Evolutionary conservation across 345 rosid genomes (phyloP).

Genomic region (Melastoma malabathricum): DNA sequence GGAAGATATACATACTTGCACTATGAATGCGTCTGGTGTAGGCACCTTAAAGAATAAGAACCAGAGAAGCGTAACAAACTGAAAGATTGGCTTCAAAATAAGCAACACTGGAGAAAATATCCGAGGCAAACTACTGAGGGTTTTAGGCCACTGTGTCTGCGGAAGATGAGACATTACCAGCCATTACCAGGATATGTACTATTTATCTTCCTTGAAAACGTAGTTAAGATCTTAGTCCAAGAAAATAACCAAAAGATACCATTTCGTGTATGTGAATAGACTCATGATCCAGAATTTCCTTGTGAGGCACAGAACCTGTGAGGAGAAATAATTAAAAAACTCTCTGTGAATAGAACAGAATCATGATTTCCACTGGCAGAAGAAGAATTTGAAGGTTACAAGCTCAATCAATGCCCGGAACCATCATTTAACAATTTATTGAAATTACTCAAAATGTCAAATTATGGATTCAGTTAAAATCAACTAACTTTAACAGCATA

Average conservation of each 20-base stretch:
- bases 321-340: not conserved
- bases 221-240: too few species aligned
- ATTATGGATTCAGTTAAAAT: too few species aligned
- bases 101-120: slow-evolving; percentile 51
- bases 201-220: too few species aligned
- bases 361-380: too few species aligned
- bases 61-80: slow-evolving; percentile 78
- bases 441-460: too few species aligned
- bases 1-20: slow-evolving; percentile 45
- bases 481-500: too few species aligned
- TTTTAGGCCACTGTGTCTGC: slow-evolving; percentile 55
- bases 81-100: slow-evolving; percentile 64
- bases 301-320: slow-evolving; percentile 76
- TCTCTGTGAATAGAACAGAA: too few species aligned
- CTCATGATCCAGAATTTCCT: slow-evolving; percentile 44
- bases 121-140: slow-evolving; percentile 37
- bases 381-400: too few species aligned
- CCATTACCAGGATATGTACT: too few species aligned
- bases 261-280: slow-evolving; percentile 75
- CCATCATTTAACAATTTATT: too few species aligned
- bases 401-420: too few species aligned
- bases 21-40: slow-evolving; percentile 69
- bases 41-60: slow-evolving; percentile 61
- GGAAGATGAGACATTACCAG: not conserved
- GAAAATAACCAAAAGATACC: slow-evolving; percentile 25